These are phyloP conservation scores for Rhizophagus sp. DNA, from an alignment of 192 early-diverging fungal genomes.

Conservation along the genomic window DNA sequence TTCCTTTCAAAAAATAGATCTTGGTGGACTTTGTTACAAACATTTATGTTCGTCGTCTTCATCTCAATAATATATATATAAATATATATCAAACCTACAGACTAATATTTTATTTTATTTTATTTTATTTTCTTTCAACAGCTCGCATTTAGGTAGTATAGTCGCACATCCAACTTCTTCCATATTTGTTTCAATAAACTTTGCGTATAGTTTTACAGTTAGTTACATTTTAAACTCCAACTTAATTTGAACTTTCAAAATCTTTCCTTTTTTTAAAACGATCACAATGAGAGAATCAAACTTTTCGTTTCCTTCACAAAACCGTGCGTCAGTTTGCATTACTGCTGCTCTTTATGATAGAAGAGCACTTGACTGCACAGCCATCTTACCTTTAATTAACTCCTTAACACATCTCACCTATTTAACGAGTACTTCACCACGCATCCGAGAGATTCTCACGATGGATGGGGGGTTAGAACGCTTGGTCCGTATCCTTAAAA, in stretches of 20 bases:
- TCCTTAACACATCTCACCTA: conserved; percentile 88
- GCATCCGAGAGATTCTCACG: conserved; percentile 78
- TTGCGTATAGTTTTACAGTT: not conserved
- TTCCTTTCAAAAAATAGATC: conserved; percentile 14
- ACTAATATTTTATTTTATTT: not conserved
- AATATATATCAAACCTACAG: not conserved
- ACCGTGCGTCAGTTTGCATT: conserved; percentile 79
- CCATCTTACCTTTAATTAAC: conserved; percentile 82
- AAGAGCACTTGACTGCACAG: conserved; percentile 92
- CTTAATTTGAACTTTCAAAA: not conserved
- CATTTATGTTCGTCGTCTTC: not conserved
- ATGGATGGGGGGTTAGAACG: conserved; percentile 89
- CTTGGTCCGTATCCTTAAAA: conserved; percentile 78
- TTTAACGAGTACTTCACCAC: conserved; percentile 77
- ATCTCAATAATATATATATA: not conserved
- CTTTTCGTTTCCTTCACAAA: conserved; percentile 74
- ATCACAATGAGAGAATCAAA: conserved; percentile 78
- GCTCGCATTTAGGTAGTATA: not conserved
- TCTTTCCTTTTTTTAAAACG: not conserved
- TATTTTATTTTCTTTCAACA: not conserved
- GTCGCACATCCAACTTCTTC: not conserved
- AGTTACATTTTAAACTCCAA: not conserved
- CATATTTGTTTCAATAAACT: not conserved
- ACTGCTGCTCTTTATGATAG: conserved; percentile 86
- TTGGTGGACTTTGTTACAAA: not conserved